These are phyloP conservation scores for Fusarium acutatum DNA, from an alignment of 2,329 filamentous ascomycete species.

Conservation along the genomic window DNA sequence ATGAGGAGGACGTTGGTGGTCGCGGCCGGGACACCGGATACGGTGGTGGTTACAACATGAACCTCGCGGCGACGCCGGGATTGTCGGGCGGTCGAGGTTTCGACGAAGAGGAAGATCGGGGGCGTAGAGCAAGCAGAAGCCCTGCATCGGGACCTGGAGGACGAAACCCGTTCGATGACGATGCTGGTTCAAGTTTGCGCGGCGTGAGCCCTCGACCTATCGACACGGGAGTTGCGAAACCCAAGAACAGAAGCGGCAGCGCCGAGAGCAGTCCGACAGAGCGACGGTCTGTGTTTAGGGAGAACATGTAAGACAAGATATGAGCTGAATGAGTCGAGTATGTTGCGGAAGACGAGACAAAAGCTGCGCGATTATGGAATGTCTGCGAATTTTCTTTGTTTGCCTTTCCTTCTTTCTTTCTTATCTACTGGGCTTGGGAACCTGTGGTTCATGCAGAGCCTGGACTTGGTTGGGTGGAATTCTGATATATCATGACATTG, in stretches of 20 bases:
- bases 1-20: slow-evolving; percentile 66
- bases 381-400: neutral
- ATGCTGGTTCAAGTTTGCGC: slow-evolving; percentile 70
- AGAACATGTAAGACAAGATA: slow-evolving; percentile 64
- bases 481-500: slow-evolving; percentile 35
- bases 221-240: slow-evolving; percentile 53
- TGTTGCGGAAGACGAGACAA: neutral
- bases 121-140: slow-evolving; percentile 55
- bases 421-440: neutral
- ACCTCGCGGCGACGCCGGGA: slow-evolving; percentile 52
- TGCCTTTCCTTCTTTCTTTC: neutral
- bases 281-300: slow-evolving; percentile 74
- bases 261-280: slow-evolving; percentile 68
- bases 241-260: slow-evolving; percentile 45
- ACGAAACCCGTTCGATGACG: slow-evolving; percentile 77
- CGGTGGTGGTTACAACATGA: slow-evolving; percentile 59
- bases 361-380: slow-evolving; percentile 16
- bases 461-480: slow-evolving; percentile 26
- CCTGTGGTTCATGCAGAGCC: neutral
- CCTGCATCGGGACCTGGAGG: slow-evolving; percentile 46
- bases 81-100: slow-evolving; percentile 31
- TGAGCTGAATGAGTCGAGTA: neutral
- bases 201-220: slow-evolving; percentile 82
- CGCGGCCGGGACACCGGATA: slow-evolving; percentile 44
- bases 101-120: slow-evolving; percentile 48